Evolutionary conservation across 1,139 yeast genomes (phyloP).

Genomic region (Suhomyces chickasaworum): DNA sequence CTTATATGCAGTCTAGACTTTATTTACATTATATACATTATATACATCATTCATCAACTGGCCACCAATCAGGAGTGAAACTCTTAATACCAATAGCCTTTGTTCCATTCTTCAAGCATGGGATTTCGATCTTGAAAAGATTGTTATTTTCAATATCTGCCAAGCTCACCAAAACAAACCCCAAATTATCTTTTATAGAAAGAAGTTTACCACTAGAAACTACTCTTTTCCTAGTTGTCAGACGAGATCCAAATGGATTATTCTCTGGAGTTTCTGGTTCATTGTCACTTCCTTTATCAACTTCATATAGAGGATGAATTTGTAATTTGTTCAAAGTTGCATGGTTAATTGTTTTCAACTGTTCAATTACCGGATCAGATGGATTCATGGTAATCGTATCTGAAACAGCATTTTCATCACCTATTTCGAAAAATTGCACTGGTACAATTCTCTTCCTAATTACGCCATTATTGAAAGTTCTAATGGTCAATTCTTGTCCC

Average conservation of each 20-base stretch:
- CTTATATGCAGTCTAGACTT: not conserved
- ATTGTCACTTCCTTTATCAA: slow-evolving; percentile 14
- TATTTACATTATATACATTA: not conserved
- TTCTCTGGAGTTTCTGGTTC: slow-evolving; percentile 25
- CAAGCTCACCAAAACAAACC: slow-evolving; percentile 61
- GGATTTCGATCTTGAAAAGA: slow-evolving; percentile 34
- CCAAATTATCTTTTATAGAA: slow-evolving; percentile 58
- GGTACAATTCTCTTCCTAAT: slow-evolving; percentile 83
- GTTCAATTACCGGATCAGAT: slow-evolving; percentile 22
- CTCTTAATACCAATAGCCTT: slow-evolving; percentile 45
- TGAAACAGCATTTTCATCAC: slow-evolving; percentile 17
- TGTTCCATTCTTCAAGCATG: slow-evolving; percentile 24
- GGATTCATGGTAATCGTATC: slow-evolving; percentile 19
- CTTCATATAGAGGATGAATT: slow-evolving; percentile 23
- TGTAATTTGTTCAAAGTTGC: slow-evolving; percentile 26
- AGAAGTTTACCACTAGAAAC: slow-evolving; percentile 62
- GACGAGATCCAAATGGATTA: slow-evolving; percentile 26
- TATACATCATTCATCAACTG: slow-evolving; percentile 28
- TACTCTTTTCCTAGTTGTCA: slow-evolving; percentile 35
- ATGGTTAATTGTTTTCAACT: slow-evolving; percentile 21
- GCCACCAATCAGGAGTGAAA: slow-evolving; percentile 70
- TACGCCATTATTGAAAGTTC: slow-evolving; percentile 82
- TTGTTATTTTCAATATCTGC: slow-evolving; percentile 38
- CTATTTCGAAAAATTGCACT: slow-evolving; percentile 49
- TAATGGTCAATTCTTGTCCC: slow-evolving; percentile 92